Conservation (phyloP, 495 filamentous ascomycete genomes). For the Hypoxylon lenormandii region DNA sequence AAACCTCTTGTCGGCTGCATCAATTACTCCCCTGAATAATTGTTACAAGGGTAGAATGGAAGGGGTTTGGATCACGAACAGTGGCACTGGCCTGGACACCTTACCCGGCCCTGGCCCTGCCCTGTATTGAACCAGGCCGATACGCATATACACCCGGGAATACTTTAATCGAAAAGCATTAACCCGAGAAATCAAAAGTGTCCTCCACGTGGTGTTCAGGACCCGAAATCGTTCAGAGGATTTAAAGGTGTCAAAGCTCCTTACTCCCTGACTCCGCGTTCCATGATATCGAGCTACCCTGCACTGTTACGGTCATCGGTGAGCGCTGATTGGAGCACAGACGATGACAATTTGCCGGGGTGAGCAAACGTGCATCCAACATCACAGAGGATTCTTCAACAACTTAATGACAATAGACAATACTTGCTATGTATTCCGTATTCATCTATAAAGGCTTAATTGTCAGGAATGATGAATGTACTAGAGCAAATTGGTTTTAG, state of each 20-base stretch:
- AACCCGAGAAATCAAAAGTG: not conserved
- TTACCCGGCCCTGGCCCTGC: not conserved
- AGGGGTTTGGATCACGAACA: not conserved
- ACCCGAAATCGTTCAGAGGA: not conserved
- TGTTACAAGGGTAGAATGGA: not conserved
- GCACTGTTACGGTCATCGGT: constrained; percentile 29
- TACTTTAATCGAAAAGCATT: not conserved
- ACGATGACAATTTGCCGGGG: not conserved
- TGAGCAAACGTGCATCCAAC: constrained; percentile 14
- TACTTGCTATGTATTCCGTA: too few species aligned
- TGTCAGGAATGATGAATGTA: not conserved
- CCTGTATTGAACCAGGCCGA: not conserved
- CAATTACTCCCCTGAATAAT: not conserved
- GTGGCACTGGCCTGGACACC: too few species aligned
- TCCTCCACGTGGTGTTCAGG: constrained; percentile 16
- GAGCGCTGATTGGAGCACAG: constrained; percentile 33
- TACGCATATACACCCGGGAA: constrained; percentile 1
- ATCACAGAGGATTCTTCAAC: too few species aligned
- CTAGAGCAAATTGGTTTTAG: not conserved
- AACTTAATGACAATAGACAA: too few species aligned
- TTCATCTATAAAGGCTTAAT: too few species aligned
- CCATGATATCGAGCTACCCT: constrained; percentile 30
- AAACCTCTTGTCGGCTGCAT: not conserved
- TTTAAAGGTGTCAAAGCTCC: constrained; percentile 20
- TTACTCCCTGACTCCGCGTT: not conserved